Conservation (phyloP, 2,329 filamentous ascomycete genomes). For the Ceratocystis cacaofunesta region DNA sequence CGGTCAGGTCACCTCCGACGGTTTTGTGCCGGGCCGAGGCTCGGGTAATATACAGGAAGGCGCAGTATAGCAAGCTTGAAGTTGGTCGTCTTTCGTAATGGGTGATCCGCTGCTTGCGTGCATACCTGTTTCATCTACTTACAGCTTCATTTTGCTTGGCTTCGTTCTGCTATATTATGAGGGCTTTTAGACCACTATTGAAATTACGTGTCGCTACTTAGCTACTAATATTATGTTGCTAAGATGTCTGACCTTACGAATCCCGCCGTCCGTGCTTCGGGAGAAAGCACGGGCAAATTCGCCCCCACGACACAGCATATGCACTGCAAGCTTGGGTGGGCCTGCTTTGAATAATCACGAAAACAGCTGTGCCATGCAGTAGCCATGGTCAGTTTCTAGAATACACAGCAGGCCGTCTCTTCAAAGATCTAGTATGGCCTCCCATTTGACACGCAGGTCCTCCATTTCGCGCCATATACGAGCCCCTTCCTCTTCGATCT, state of each 20-base stretch:
- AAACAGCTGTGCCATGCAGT: background rate
- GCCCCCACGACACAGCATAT: background rate
- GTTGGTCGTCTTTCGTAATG: background rate
- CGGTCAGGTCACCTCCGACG: background rate
- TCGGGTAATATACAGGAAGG: background rate
- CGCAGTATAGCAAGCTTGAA: background rate
- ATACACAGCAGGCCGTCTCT: background rate
- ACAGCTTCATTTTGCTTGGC: background rate
- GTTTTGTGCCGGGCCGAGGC: background rate
- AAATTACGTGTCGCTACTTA: background rate
- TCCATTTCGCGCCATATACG: slow-evolving; percentile 59
- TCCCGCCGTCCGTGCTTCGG: background rate
- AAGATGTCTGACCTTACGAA: background rate
- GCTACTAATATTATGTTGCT: background rate
- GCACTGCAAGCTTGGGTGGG: background rate
- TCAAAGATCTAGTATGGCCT: slow-evolving; percentile 23
- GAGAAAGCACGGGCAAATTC: background rate
- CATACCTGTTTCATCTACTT: too few species aligned
- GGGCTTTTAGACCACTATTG: background rate
- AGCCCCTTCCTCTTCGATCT: slow-evolving; percentile 48
- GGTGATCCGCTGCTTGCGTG: background rate
- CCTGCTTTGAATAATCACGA: background rate
- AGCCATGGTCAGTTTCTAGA: background rate
- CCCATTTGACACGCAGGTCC: slow-evolving; percentile 52
- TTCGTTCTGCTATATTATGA: background rate